phyloP scores from a whole-genome alignment of 192 early-diverging fungal species.

The Funneliformis mosseae region DNA sequence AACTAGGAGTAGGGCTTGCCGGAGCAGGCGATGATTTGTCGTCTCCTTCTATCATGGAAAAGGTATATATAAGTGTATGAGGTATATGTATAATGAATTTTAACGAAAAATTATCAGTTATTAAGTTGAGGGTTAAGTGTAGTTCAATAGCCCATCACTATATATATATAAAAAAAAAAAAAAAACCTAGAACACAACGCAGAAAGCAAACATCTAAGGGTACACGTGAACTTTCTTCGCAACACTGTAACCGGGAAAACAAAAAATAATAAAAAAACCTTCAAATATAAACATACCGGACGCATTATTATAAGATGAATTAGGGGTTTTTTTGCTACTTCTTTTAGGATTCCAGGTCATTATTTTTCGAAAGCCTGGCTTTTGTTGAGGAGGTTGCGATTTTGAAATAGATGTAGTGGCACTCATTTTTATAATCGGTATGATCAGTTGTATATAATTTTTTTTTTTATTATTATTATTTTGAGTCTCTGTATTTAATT shows the following conservation, averaged over 20 bases:
- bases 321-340: conserved; percentile 16
- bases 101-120: not conserved
- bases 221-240: not conserved
- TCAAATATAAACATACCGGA: conserved; percentile 19
- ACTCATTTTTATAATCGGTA: conserved; percentile 4
- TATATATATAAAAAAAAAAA: too few relatives aligned
- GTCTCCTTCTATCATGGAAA: conserved; percentile 25
- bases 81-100: not conserved
- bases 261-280: not conserved
- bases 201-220: not conserved
- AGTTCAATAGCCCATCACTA: not conserved
- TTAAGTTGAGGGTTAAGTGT: not conserved
- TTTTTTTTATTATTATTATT: not conserved
- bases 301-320: conserved; percentile 26
- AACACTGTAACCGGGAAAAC: not conserved
- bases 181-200: not conserved
- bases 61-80: not conserved
- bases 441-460: not conserved
- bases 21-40: conserved; percentile 16
- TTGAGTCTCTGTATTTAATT: not conserved
- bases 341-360: conserved; percentile 29
- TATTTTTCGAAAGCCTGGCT: conserved; percentile 29
- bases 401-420: conserved; percentile 14
- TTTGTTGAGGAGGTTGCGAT: conserved; percentile 1
- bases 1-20: conserved; percentile 26